Base-by-base conservation (phyloP, 257 asterid genomes). In the Plectranthus barbatus region DNA sequence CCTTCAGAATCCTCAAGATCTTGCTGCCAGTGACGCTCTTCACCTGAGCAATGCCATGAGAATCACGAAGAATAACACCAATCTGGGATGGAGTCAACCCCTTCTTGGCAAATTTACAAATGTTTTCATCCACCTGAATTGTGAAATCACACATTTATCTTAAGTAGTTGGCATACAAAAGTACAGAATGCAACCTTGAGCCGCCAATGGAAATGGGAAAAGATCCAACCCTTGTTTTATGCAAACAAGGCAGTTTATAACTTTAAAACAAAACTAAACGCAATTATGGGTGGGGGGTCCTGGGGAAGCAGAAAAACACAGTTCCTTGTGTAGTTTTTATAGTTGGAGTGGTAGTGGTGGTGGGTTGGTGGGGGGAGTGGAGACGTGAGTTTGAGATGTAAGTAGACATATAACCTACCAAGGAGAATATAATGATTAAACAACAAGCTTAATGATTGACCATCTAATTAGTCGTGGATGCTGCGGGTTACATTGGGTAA, bases 1-100 rank as follows among this genome's bases (percentile, higher is more conserved):
- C 80, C 69, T 84, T 84, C 74, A 84, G 85, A 56, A 84, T 84
- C 66, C 86, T 77, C 62, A 84, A 60, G 71, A 84, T 84, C 74
- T 84, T 84, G 84, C 85, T 82, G 15, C 88, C 83, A 50, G 88
- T 82, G 47, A 82, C 85, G 45, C 88, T 82, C 65, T 81, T 83
- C 70, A 83, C 90, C 63, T 83, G 87, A n/a, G 90, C 84, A 70
- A 83, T 83, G 3, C 91, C 91, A 56, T 81, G 85, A 19, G 88
- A 81, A 74, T 84, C 91, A 81, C 88, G 88, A 77, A 84, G 91
- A 65, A 84, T 81, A 12, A 81, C 91, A 60, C 88, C 91, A 66
- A 84, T 84, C 44, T 84, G 88, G 23, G 91, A 84, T 2, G 88
- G 91, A 21, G 91, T 81, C 76, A 84, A 41, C 3, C 91, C 88